phyloP scores from a whole-genome alignment of 139 green algal species.

The Haematococcus lacustris region DNA sequence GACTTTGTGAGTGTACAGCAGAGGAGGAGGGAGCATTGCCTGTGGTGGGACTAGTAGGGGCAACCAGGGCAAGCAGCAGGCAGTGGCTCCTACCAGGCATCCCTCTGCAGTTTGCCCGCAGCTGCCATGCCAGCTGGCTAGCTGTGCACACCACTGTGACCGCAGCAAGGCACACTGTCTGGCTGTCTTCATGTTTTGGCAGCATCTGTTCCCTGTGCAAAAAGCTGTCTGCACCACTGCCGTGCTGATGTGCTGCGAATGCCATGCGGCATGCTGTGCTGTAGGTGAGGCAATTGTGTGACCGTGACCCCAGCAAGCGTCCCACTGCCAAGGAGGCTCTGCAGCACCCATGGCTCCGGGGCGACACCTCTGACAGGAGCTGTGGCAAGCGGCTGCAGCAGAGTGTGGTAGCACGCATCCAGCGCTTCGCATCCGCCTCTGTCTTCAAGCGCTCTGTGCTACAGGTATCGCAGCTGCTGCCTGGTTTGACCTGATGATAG shows the following conservation, averaged over 20 bases:
- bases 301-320: conserved; percentile 55
- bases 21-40: conserved; percentile 53
- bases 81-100: too few species aligned
- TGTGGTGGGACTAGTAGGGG: too few species aligned
- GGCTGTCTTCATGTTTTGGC: too few species aligned
- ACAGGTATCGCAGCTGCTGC: too few species aligned
- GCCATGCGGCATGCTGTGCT: not conserved
- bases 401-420: conserved; percentile 72
- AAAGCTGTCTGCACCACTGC: not conserved
- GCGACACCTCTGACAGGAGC: conserved; percentile 24
- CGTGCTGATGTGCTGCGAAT: not conserved
- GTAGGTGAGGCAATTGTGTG: conserved; percentile 2
- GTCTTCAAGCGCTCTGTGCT: conserved; percentile 73
- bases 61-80: too few species aligned
- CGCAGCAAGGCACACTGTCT: too few species aligned
- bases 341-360: conserved; percentile 49
- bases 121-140: too few species aligned
- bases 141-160: too few species aligned
- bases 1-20: conserved; percentile 73
- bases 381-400: conserved; percentile 34
- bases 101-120: too few species aligned
- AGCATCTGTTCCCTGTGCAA: not conserved
- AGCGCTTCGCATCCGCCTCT: conserved; percentile 57
- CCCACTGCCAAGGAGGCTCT: conserved; percentile 69
- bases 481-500: too few species aligned